Base-by-base conservation (phyloP, 2,329 filamentous ascomycete genomes). In the Akanthomyces uredinophilus region DNA sequence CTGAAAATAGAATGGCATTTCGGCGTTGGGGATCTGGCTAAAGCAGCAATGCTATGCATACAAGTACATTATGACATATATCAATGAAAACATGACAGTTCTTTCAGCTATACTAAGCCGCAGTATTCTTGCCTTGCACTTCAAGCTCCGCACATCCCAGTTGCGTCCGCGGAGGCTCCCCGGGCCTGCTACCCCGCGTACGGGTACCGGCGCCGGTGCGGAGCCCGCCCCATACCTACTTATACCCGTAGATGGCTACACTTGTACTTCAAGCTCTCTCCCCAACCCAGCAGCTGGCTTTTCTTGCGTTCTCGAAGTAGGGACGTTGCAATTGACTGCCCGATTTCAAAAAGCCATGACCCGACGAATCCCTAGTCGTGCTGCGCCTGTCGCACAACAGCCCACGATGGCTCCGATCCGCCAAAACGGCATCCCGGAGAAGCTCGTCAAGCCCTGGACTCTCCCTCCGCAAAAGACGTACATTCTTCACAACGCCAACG, bases 401-500 rank as follows among this genome's bases (percentile, higher is more conserved):
- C 49, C 37, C 11, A 24, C 41, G 3, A 20, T 20, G 32, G 4
- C 20, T 24, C 29, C 50, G 14, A 18, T 27, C 29, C 27, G 22
- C 13, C 41, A 54, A 24, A 8, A 32, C 16, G 27, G 44, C 27
- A 59, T 63, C 29, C 61, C 61, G 6, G 61, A 53, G 58, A 69
- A 67, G 54, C 60, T 72, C 8, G 66, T 72, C 65, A 75, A 73
- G 63, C 73, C 73, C 1, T 76, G 74, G 74, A 72, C 69, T n/a
- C 67, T 72, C 0, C 72, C 72, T 1, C 68, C 63, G 0, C 73
- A 70, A 52, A 68, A 65, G 44, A 67, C 64, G 0, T 75, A 75
- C 50, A 66, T 76, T 13, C 75, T 83, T 43, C 66, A 69, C 18
- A 79, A 81, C 62, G 77, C 77, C 54, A 79, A 74, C 56, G 65